phyloP scores from a whole-genome alignment of 306 rosid species.

The Acacia crassicarpa region DNA sequence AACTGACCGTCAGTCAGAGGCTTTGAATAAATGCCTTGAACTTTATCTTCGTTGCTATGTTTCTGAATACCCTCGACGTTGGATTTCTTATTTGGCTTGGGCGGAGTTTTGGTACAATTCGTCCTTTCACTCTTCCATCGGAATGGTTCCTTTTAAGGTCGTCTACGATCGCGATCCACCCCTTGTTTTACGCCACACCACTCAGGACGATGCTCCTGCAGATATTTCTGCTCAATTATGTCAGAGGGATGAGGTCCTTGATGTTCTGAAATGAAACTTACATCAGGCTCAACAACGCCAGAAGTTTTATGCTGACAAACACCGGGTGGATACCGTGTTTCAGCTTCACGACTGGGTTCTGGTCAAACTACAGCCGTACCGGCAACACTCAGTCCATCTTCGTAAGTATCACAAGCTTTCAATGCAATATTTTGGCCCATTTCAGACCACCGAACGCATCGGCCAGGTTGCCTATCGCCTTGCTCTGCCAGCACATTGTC shows the following conservation, averaged over 20 bases:
- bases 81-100: neutral
- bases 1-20: neutral
- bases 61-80: neutral
- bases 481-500: rapidly evolving
- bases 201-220: neutral
- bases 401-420: neutral
- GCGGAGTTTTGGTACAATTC: neutral
- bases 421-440: neutral
- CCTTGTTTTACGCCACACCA: neutral
- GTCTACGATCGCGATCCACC: neutral
- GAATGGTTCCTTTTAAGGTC: neutral
- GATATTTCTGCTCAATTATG: too few relatives aligned
- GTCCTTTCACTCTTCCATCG: neutral
- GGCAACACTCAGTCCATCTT: neutral
- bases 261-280: rapidly evolving
- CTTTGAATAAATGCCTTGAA: neutral
- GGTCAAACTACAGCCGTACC: neutral
- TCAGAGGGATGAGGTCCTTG: neutral
- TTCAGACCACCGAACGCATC: too few relatives aligned
- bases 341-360: neutral
- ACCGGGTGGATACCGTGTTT: neutral
- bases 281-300: neutral
- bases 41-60: neutral
- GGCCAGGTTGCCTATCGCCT: neutral
- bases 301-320: neutral